Percentiles rank a stretch among this genome's conserved stretches.
phyloP scores from a whole-genome alignment of 2,329 filamentous ascomycete genomes.

The Aspergillus sclerotialis region DNA sequence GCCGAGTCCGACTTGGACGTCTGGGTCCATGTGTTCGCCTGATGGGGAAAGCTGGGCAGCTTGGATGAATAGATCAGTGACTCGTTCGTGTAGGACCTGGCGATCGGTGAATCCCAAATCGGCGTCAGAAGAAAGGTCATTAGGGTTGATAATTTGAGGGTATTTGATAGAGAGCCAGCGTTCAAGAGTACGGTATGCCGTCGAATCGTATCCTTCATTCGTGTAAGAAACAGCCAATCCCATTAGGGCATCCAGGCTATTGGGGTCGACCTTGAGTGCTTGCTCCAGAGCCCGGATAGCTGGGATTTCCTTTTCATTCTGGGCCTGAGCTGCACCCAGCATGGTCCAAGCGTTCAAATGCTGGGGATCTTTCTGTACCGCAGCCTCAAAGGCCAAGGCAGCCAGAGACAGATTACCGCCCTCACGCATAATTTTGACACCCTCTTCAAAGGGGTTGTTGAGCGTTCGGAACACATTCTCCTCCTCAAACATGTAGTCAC shows the following conservation, averaged over 20 bases:
- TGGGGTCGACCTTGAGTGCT: constrained; percentile 78
- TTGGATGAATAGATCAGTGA: constrained; percentile 83
- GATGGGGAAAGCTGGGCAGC: constrained; percentile 87
- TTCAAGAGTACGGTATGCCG: constrained; percentile 91
- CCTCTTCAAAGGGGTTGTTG: constrained; percentile 83
- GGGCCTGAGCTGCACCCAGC: constrained; percentile 84
- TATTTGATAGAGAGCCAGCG: constrained; percentile 97
- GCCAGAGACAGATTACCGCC: constrained; percentile 92
- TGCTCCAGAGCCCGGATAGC: constrained; percentile 91
- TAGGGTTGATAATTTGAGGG: constrained; percentile 68
- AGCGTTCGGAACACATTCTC: constrained; percentile 83
- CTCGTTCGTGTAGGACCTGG: constrained; percentile 78
- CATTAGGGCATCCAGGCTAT: constrained; percentile 86
- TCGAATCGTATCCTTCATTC: constrained; percentile 97
- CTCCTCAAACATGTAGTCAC: constrained; percentile 90
- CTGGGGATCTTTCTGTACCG: constrained; percentile 78
- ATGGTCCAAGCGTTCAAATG: constrained; percentile 93
- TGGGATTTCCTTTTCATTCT: constrained; percentile 97
- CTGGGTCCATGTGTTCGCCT: constrained; percentile 93
- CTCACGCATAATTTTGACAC: constrained; percentile 84
- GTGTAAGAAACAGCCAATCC: constrained; percentile 94
- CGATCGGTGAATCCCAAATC: constrained; percentile 94
- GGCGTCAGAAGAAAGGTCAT: constrained; percentile 64
- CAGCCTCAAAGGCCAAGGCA: constrained; percentile 90
- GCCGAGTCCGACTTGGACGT: constrained; percentile 93